phyloP scores from a whole-genome alignment of 2,329 filamentous ascomycete species.

The Arthrobotrys pseudoclavata region DNA sequence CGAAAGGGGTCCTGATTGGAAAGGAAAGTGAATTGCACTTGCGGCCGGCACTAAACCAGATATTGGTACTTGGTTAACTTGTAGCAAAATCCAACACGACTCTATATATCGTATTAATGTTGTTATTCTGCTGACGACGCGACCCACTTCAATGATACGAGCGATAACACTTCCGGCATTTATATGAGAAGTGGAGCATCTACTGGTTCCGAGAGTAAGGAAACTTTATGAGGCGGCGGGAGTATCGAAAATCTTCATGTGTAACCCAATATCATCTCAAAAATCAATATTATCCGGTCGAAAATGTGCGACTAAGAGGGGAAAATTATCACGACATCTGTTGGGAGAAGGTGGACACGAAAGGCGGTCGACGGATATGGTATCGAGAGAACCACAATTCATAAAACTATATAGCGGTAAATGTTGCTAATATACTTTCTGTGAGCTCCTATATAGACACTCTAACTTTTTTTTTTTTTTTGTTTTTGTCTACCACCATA shows the following conservation, averaged over 20 bases:
- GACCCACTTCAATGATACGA: conserved; percentile 37
- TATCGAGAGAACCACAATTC: background rate
- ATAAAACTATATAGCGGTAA: background rate
- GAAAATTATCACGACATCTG: background rate
- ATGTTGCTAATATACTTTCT: background rate
- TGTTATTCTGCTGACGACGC: background rate
- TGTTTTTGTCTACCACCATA: background rate
- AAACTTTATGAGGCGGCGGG: conserved; percentile 5
- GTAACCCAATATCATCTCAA: conserved; percentile 3
- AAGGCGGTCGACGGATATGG: background rate
- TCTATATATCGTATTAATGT: conserved; percentile 19
- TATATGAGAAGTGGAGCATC: conserved; percentile 16
- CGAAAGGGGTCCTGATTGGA: conserved; percentile 12
- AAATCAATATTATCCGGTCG: background rate
- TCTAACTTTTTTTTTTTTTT: background rate
- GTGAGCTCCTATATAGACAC: background rate
- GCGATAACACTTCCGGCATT: conserved; percentile 37
- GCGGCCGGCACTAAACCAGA: background rate
- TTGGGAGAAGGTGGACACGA: conserved; percentile 1
- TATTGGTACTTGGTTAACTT: background rate
- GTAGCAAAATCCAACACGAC: conserved; percentile 22
- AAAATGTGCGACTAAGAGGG: background rate
- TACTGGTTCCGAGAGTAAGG: background rate
- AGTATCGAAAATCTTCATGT: conserved; percentile 17
- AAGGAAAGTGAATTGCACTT: background rate